Evolutionary conservation across 129 eudicot genomes (phyloP).

Genomic region (Ambrosia trifida): DNA sequence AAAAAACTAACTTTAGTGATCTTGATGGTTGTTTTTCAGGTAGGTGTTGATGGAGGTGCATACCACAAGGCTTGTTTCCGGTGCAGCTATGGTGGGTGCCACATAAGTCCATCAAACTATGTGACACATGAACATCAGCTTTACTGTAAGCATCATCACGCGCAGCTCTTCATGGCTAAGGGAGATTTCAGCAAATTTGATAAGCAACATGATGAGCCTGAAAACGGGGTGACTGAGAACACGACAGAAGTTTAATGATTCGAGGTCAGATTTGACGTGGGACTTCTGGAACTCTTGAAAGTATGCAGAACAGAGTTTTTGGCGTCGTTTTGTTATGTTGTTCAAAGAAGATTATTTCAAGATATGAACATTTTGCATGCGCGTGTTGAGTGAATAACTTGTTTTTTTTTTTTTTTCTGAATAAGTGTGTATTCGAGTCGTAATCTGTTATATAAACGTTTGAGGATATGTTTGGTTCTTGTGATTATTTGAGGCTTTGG

Average conservation of each 20-base stretch:
- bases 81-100: slow-evolving; percentile 73
- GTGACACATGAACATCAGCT: slow-evolving; percentile 69
- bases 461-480: slow-evolving; percentile 33
- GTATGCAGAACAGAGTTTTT: slow-evolving; percentile 22
- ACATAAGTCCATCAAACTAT: slow-evolving; percentile 63
- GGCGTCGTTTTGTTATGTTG: slow-evolving; percentile 28
- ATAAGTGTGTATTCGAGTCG: slow-evolving; percentile 32
- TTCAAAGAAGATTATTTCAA: slow-evolving; percentile 27
- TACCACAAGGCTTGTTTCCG: slow-evolving; percentile 67
- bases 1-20: background rate
- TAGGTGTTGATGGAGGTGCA: slow-evolving; percentile 59
- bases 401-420: background rate
- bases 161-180: slow-evolving; percentile 65
- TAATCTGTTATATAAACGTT: slow-evolving; percentile 28
- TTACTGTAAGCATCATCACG: slow-evolving; percentile 67
- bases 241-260: slow-evolving; percentile 32
- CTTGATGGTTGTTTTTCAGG: slow-evolving; percentile 47
- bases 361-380: slow-evolving; percentile 27
- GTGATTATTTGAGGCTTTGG: slow-evolving; percentile 40
- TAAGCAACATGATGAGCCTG: slow-evolving; percentile 37
- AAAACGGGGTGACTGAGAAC: slow-evolving; percentile 53
- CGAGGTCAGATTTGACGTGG: slow-evolving; percentile 9
- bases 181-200: slow-evolving; percentile 63
- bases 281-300: slow-evolving; percentile 11
- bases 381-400: slow-evolving; percentile 36